Evolutionary conservation across 768 basidiomycete genomes (phyloP).

Genomic region (Vararia minispora): DNA sequence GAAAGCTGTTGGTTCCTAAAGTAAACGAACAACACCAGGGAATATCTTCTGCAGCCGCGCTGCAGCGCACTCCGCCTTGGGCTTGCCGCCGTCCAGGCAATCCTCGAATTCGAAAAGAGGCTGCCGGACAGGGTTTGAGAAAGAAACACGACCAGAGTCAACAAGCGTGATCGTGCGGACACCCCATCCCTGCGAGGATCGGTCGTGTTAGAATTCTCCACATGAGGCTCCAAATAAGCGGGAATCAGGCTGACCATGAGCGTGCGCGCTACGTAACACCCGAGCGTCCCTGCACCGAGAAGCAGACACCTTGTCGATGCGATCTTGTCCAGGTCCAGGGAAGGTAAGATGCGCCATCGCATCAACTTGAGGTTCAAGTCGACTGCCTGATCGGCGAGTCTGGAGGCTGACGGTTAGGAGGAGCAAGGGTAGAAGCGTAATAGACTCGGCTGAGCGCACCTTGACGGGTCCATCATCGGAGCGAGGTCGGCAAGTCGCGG

Average conservation of each 20-base stretch:
- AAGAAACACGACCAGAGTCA: slow-evolving; percentile 85
- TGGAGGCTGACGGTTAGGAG: slow-evolving; percentile 18
- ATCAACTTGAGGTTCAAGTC: slow-evolving; percentile 96
- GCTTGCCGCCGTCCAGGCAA: slow-evolving; percentile 84
- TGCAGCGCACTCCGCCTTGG: slow-evolving; percentile 89
- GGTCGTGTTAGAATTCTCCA: not conserved
- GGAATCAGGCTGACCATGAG: slow-evolving; percentile 58
- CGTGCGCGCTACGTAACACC: slow-evolving; percentile 89
- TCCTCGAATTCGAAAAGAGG: slow-evolving; percentile 95
- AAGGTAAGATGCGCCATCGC: slow-evolving; percentile 92
- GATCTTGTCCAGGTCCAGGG: slow-evolving; percentile 81
- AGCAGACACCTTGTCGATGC: slow-evolving; percentile 71
- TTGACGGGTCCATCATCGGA: slow-evolving; percentile 90
- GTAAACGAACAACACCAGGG: slow-evolving; percentile 72
- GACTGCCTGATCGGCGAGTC: slow-evolving; percentile 93
- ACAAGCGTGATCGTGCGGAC: slow-evolving; percentile 88
- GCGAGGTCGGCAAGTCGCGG: slow-evolving; percentile 85
- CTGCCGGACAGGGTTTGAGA: slow-evolving; percentile 96
- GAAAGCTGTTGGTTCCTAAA: not conserved
- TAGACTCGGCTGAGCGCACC: slow-evolving; percentile 29
- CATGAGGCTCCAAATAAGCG: not conserved
- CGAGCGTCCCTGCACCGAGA: slow-evolving; percentile 91
- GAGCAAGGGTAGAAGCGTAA: not conserved
- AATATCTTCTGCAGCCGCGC: slow-evolving; percentile 77
- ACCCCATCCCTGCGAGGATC: slow-evolving; percentile 72